These are phyloP conservation scores for Symbiodinium pilosum DNA, from an alignment of 73 alveolate species.

Conservation along the genomic window DNA sequence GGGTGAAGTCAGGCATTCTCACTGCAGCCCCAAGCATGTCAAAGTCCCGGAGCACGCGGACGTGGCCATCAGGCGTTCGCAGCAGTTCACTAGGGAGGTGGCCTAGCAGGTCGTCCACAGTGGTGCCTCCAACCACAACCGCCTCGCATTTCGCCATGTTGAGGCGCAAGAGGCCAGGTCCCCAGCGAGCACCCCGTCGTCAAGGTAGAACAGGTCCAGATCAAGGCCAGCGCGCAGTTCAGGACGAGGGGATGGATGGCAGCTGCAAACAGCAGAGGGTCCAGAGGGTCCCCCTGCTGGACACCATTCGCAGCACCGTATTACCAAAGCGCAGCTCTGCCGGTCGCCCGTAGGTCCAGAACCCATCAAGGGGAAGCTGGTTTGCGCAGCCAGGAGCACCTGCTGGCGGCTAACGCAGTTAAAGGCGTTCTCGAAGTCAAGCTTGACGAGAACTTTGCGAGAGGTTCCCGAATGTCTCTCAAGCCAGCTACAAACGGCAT, in stretches of 20 bases:
- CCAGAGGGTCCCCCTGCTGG: conserved; percentile 47
- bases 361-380: conserved; percentile 29
- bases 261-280: conserved; percentile 17
- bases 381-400: background rate
- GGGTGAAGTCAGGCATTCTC: background rate
- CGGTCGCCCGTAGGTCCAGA: conserved; percentile 10
- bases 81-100: background rate
- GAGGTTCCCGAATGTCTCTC: background rate
- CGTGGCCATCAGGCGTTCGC: background rate
- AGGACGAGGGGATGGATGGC: conserved; percentile 7
- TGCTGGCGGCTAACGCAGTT: background rate
- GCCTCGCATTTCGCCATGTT: background rate
- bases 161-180: background rate
- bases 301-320: background rate
- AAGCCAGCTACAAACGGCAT: background rate
- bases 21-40: conserved; percentile 16
- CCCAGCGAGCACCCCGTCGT: conserved; percentile 35
- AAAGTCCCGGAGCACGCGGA: conserved; percentile 24
- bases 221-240: too few relatives aligned
- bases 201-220: background rate
- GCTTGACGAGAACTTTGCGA: background rate
- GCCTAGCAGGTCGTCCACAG: background rate
- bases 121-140: background rate
- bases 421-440: background rate
- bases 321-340: background rate